Evolutionary conservation across 805 yeast species (phyloP), one percentile per base, ranked within the genome.

Genomic region (Pichia heedii): DNA sequence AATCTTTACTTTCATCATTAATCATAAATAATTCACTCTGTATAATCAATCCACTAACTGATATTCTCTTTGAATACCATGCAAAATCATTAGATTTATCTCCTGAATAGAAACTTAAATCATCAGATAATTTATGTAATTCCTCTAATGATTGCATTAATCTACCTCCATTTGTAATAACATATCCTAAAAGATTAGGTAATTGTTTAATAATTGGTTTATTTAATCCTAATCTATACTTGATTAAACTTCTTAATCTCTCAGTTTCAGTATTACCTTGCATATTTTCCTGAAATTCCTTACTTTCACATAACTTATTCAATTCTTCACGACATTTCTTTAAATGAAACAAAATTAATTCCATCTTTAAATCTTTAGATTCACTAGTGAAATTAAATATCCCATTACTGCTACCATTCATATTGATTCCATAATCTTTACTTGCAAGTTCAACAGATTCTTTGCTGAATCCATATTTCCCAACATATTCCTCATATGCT

Each of bases 11-110:
- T 20, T 67, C 68, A 60, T 90, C 97, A 52, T 74, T 81, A 36
- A 85, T 67, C 93, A 82, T 83, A 65, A 76, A 86, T 48, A 86
- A 65, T 60, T 90, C 97, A 33, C 83, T 66, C 33, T 81, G 75
- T 3, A 84, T 83, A 60, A 84, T 86, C 2, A 83, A 73, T 2
- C 83, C 70, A 21, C 84, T 73, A 15, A 90, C 58, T 9, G 84
- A 73, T 15, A 82, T 66, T 50, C 98, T 70, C 57, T 88, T 84
- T n/a, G 94, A 69, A 61, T 90, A 90, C 98, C 98, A 90, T 4
- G 86, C 82, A 58, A 84, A 80, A 60, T 87, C 96, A 50, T 79
- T 79, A 19, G 93, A 74, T 42, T 62, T 56, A 57, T 89, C 97
- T 11, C 89, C 93, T 0, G 95, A 79, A 52, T 76, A 78, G 61